Percentiles rank a stretch among this genome's conserved stretches.
Evolutionary conservation across 2,329 filamentous ascomycete species (phyloP).

Genomic region (Arthrobotrys musiformis): DNA sequence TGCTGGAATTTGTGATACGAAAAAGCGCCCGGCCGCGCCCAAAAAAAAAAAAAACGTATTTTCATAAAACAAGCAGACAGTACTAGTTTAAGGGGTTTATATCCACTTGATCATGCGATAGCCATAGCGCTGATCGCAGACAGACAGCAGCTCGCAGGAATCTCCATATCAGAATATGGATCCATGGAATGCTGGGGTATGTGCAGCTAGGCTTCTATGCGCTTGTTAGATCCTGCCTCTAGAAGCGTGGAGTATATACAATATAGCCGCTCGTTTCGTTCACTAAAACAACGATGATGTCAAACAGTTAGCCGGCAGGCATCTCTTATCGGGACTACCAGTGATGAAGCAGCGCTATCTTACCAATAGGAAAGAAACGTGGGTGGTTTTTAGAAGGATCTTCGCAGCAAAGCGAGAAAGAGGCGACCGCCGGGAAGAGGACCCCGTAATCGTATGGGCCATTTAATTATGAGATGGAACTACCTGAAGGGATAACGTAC

Average conservation of each 20-base stretch:
- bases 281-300: too few species aligned
- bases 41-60: too few species aligned
- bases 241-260: neutral
- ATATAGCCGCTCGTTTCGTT: neutral
- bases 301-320: too few species aligned
- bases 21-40: too few species aligned
- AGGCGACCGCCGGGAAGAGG: neutral
- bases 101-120: neutral
- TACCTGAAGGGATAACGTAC: too few species aligned
- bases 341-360: neutral
- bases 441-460: too few species aligned
- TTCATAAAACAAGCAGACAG: neutral
- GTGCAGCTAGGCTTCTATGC: neutral
- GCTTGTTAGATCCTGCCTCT: neutral
- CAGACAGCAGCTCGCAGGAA: neutral
- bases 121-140: conserved; percentile 5
- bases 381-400: neutral
- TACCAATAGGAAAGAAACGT: conserved; percentile 10
- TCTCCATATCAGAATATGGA: conserved; percentile 14
- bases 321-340: neutral
- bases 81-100: conserved; percentile 15
- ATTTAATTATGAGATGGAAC: neutral
- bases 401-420: neutral
- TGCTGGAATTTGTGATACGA: too few species aligned
- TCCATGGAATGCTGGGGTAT: too few species aligned